Conservation (phyloP, 371 early-diverging fungal species). For the Syncephalis fuscata region DNA sequence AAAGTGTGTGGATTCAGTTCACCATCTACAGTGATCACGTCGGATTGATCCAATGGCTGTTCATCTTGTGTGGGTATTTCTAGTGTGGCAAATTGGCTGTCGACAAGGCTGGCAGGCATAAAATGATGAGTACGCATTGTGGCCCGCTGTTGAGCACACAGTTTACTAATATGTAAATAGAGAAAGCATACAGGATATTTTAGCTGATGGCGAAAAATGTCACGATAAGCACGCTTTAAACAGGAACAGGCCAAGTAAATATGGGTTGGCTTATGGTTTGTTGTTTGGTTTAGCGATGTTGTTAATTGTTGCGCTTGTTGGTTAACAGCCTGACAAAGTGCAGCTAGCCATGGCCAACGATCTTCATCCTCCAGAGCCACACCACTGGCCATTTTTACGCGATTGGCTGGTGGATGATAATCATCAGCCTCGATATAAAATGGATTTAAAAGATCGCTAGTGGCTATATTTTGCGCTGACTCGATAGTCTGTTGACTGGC, state of each 20-base stretch:
- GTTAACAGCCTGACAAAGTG: not conserved
- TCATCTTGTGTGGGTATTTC: not conserved
- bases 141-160: not conserved
- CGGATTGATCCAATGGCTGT: not conserved
- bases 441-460: too few species aligned
- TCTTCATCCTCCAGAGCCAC: not conserved
- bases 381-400: not conserved
- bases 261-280: too few species aligned
- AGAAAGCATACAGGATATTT: not conserved
- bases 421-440: not conserved
- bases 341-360: not conserved
- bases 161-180: not conserved
- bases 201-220: not conserved
- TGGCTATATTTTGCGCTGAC: not conserved
- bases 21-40: too few species aligned
- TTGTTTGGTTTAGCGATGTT: not conserved
- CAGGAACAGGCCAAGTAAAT: not conserved
- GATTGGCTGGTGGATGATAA: not conserved
- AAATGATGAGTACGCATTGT: not conserved
- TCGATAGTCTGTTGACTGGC: not conserved
- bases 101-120: not conserved
- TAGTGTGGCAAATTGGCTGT: not conserved
- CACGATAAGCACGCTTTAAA: not conserved
- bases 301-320: not conserved
- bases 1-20: too few species aligned